phyloP scores from a whole-genome alignment of 257 asterid genomes.

The Fraxinus cuspidata region DNA sequence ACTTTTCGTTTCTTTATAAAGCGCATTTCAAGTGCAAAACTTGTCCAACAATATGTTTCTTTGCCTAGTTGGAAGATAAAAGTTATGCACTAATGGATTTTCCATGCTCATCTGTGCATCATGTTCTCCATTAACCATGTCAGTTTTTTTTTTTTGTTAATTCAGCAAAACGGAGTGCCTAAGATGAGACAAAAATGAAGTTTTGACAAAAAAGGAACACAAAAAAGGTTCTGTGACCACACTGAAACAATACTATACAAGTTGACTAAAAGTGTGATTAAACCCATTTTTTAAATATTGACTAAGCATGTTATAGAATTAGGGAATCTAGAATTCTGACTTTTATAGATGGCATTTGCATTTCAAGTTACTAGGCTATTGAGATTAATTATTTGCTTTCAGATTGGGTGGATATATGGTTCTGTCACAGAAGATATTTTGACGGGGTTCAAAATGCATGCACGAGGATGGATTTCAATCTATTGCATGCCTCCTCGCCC shows the following conservation, averaged over 20 bases:
- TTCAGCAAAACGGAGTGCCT: not conserved
- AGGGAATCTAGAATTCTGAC: not conserved
- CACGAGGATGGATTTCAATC: constrained; percentile 87
- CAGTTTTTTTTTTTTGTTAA: not conserved
- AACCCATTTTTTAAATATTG: not conserved
- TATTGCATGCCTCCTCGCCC: constrained; percentile 92
- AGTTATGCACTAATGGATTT: not conserved
- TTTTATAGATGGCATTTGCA: not conserved
- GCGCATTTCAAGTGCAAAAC: not conserved
- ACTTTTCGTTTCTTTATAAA: not conserved
- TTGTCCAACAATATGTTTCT: not conserved
- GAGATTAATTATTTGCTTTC: constrained; percentile 17
- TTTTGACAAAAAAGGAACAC: not conserved
- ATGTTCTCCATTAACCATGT: not conserved
- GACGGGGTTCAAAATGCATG: constrained; percentile 95
- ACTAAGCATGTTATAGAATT: not conserved
- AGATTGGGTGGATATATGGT: constrained; percentile 98
- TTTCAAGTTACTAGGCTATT: not conserved
- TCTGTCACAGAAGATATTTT: constrained; percentile 92
- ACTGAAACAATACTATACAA: not conserved
- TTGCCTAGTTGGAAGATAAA: not conserved
- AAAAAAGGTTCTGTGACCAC: not conserved
- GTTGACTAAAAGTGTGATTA: too few relatives aligned
- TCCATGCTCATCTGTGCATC: too few relatives aligned
- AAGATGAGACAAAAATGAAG: not conserved